These are phyloP conservation scores for Dioszegia crocea DNA, from an alignment of 768 basidiomycete species.

Conservation along the genomic window DNA sequence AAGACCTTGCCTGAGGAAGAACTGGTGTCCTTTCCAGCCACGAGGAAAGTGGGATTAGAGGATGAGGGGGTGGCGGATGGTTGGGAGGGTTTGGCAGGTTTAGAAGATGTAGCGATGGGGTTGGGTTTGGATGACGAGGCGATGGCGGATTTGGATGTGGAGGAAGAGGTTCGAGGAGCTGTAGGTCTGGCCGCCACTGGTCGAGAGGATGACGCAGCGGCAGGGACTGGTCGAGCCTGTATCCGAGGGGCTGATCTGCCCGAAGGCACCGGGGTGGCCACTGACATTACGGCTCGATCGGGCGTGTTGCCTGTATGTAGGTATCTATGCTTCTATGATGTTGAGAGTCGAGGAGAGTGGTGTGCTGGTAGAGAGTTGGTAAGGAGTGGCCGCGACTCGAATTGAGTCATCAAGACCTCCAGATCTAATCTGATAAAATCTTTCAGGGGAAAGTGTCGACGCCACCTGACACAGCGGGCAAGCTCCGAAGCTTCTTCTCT, in stretches of 20 bases:
- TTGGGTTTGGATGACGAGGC: constrained; percentile 3
- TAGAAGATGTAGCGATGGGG: neutral
- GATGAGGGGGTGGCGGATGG: neutral
- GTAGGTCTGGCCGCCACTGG: neutral
- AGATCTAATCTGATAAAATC: neutral
- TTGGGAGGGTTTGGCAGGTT: neutral
- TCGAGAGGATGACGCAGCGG: neutral
- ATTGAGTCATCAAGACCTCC: neutral
- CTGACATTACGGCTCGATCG: constrained; percentile 8
- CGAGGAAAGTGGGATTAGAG: neutral
- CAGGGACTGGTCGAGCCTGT: constrained; percentile 4
- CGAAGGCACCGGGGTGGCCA: neutral
- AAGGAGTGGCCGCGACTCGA: neutral
- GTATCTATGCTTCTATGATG: neutral
- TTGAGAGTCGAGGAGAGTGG: neutral
- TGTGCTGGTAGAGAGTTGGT: neutral
- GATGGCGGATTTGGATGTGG: neutral
- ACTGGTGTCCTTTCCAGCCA: constrained; percentile 39
- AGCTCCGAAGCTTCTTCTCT: neutral
- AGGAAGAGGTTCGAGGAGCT: neutral
- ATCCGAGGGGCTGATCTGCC: neutral
- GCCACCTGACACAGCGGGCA: neutral
- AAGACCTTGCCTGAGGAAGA: constrained; percentile 46
- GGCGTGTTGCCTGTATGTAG: neutral
- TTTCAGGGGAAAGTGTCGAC: neutral